Percentiles rank a stretch among this genome's conserved stretches.
phyloP scores from a whole-genome alignment of 805 yeast genomes.

The Candida ulmi region DNA sequence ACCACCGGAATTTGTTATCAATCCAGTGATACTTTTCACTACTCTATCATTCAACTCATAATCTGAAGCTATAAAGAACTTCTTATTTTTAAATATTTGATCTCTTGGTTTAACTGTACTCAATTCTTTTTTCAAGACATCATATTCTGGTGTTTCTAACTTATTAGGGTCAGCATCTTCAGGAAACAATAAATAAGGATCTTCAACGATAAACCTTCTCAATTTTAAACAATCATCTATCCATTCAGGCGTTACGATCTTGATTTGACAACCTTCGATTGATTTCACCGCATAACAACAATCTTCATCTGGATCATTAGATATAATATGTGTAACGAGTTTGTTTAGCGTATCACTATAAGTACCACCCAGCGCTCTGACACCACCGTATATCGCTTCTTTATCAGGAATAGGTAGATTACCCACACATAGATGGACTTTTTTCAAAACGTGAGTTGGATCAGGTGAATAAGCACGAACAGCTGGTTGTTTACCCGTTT shows the following conservation, averaged over 20 bases:
- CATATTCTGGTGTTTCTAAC: slow-evolving; percentile 5
- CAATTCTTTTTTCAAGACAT: slow-evolving; percentile 6
- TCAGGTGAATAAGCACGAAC: slow-evolving; percentile 66
- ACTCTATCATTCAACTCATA: slow-evolving; percentile 44
- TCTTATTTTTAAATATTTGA: slow-evolving; percentile 36
- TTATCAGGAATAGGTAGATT: slow-evolving; percentile 52
- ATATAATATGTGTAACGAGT: slow-evolving; percentile 74
- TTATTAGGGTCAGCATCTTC: slow-evolving; percentile 4
- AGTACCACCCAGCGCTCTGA: slow-evolving; percentile 71
- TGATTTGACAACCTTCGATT: slow-evolving; percentile 36
- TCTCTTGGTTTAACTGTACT: slow-evolving; percentile 7
- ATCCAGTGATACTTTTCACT: slow-evolving; percentile 30
- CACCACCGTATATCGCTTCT: slow-evolving; percentile 64
- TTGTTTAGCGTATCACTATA: slow-evolving; percentile 54
- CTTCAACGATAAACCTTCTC: slow-evolving; percentile 45
- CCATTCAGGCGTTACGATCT: slow-evolving; percentile 77
- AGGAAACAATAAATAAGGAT: slow-evolving; percentile 35
- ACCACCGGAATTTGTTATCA: slow-evolving; percentile 56
- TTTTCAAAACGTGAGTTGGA: slow-evolving; percentile 57
- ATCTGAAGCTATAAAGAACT: slow-evolving; percentile 50
- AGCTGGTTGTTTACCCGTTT: slow-evolving; percentile 37
- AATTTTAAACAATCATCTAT: slow-evolving; percentile 60
- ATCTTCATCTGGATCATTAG: slow-evolving; percentile 51
- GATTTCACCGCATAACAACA: slow-evolving; percentile 48
- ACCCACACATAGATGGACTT: slow-evolving; percentile 56